Evolutionary conservation across 805 yeast species (phyloP), one percentile per base, ranked within the genome.

Genomic region (Kluyveromyces starmeri): DNA sequence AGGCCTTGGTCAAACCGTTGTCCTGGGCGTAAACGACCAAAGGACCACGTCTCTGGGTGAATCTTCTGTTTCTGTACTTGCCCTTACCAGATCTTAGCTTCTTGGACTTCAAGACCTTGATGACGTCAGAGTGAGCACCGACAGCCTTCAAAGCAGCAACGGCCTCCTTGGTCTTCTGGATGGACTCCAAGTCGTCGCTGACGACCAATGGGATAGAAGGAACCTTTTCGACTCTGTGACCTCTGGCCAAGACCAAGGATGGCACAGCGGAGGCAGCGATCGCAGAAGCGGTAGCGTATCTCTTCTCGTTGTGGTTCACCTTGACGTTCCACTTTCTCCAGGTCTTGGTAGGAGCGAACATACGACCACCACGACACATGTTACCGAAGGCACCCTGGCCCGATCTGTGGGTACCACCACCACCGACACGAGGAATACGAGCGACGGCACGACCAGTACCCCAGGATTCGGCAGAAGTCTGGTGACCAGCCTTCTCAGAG

Each of bases 361-460:
- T 92, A 75, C 98, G 95, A 78, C 98, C 98, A 71, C 96, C 96
- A 74, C 98, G 89, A 80, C 98, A 92, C 98, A 92, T 92, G 92
- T 92, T 92, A 82, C 98, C 98, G 80, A 92, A 92, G 68, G 98
- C 98, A 71, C 86, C 98, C 75, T 92, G 98, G 71, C 98, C 98
- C 53, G 97, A 76, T 75, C 98, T 88, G 94, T 86, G 96, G 69
- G 98, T 92, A 83, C 98, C 98, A 68, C 95, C 88, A 77, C 98
- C 98, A 74, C 96, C 96, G 67, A 92, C 97, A 81, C 98, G 88
- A 78, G 98, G 98, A 70, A 92, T 89, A 80, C 98, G 89, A 75
- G 98, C 97, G 65, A 92, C 96, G 73, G 98, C 98, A 78, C 98
- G 88, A 79, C 98, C 98, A 61, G 98, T 92, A 86, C 98, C 98